These are phyloP conservation scores for Daldinia bambusicola DNA, from an alignment of 495 filamentous ascomycete species.

Conservation along the genomic window DNA sequence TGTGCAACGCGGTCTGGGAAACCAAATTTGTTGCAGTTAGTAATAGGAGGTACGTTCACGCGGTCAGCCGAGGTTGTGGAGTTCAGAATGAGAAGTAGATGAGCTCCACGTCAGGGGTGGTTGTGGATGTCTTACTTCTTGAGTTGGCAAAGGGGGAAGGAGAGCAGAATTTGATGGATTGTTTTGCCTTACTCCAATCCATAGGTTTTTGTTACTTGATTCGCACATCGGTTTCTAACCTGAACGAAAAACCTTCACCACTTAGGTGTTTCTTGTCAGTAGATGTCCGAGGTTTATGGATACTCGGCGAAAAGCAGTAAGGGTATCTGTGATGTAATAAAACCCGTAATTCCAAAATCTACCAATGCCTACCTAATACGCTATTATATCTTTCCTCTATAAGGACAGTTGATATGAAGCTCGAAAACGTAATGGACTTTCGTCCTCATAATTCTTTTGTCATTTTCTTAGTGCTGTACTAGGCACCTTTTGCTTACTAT, in stretches of 20 bases:
- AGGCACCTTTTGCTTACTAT: too few species aligned
- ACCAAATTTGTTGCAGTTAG: conserved; percentile 14
- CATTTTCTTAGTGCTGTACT: too few species aligned
- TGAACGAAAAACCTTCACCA: neutral
- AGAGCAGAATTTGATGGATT: conserved; percentile 24
- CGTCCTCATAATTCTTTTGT: neutral
- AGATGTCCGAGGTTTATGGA: neutral
- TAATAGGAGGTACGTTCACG: conserved; percentile 6
- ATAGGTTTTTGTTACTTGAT: conserved; percentile 29
- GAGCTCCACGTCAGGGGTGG: conserved; percentile 3
- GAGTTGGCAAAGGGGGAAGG: conserved; percentile 18
- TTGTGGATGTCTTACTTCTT: conserved; percentile 27
- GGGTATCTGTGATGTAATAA: neutral
- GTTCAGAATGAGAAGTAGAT: conserved; percentile 31
- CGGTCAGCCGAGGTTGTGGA: conserved; percentile 14
- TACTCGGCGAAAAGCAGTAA: neutral
- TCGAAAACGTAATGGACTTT: neutral
- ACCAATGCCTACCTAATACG: neutral
- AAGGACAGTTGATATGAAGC: neutral
- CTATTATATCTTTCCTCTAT: neutral
- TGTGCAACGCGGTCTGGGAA: conserved; percentile 4
- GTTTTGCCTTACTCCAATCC: conserved; percentile 31
- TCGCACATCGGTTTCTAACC: conserved; percentile 20
- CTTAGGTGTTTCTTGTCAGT: neutral
- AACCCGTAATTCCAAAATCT: neutral